Conservation (phyloP, 78 protist genomes). For the Dictyostelium intermedium region DNA sequence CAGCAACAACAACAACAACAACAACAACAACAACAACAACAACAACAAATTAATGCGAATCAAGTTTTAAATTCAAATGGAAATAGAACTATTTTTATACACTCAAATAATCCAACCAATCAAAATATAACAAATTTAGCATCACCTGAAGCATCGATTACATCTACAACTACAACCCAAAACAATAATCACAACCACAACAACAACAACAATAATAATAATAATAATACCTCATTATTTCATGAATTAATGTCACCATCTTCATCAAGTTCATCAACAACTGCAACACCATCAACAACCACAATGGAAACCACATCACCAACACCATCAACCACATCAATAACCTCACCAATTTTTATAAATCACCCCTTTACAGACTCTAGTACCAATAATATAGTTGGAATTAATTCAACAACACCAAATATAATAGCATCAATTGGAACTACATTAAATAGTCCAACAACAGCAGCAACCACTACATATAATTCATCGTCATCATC, state of each 20-base stretch:
- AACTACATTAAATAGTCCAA: neutral
- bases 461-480: neutral
- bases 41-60: constrained; percentile 7
- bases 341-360: neutral
- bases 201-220: neutral
- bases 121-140: neutral
- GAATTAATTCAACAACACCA: constrained; percentile 3
- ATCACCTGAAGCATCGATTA: neutral
- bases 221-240: neutral
- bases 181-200: neutral
- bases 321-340: neutral
- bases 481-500: neutral
- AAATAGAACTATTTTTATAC: constrained; percentile 17
- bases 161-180: neutral
- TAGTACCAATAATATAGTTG: neutral
- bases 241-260: neutral
- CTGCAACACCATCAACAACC: neutral
- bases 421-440: neutral
- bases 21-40: neutral
- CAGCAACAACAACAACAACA: constrained; percentile 2
- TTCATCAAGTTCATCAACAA: neutral
- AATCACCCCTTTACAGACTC: neutral
- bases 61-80: constrained; percentile 8
- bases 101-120: neutral
- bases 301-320: neutral